Evolutionary conservation across 768 basidiomycete genomes (phyloP).

Genomic region (Auricularia sp.): DNA sequence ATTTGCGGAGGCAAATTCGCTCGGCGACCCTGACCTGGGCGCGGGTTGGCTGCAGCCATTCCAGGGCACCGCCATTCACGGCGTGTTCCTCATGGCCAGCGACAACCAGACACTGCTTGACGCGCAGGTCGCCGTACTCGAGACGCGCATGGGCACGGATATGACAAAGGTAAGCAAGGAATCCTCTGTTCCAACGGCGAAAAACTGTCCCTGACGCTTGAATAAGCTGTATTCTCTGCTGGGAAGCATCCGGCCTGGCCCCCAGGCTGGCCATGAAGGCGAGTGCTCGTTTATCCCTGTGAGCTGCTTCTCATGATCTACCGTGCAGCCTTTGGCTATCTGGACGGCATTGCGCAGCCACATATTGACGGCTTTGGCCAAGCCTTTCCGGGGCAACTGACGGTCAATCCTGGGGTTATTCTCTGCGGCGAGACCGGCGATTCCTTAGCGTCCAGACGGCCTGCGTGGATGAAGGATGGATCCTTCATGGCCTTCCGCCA

Average conservation of each 20-base stretch:
- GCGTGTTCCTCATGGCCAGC: slow-evolving; percentile 39
- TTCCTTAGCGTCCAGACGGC: slow-evolving; percentile 15
- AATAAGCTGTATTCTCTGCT: slow-evolving; percentile 3
- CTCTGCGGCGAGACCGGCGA: slow-evolving; percentile 15
- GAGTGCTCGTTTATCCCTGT: not conserved
- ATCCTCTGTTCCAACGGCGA: not conserved
- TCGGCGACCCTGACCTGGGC: slow-evolving; percentile 28
- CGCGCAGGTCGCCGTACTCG: slow-evolving; percentile 3
- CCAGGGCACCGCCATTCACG: slow-evolving; percentile 33
- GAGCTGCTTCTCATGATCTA: not conserved
- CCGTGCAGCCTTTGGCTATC: slow-evolving; percentile 34
- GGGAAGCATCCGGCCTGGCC: slow-evolving; percentile 32
- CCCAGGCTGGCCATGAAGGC: slow-evolving; percentile 29
- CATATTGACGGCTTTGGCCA: slow-evolving; percentile 21
- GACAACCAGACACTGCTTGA: slow-evolving; percentile 30
- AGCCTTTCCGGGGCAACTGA: slow-evolving; percentile 13
- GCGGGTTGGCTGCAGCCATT: slow-evolving; percentile 39
- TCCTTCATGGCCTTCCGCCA: slow-evolving; percentile 44
- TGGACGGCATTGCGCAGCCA: slow-evolving; percentile 45
- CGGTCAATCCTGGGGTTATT: slow-evolving; percentile 18
- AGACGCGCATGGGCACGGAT: not conserved
- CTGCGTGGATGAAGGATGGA: slow-evolving; percentile 37
- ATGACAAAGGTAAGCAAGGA: not conserved
- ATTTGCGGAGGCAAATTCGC: slow-evolving; percentile 23
- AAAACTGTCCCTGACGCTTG: not conserved